phyloP scores from a whole-genome alignment of 1,284 basidiomycete species.

The Ustilago crameri region DNA sequence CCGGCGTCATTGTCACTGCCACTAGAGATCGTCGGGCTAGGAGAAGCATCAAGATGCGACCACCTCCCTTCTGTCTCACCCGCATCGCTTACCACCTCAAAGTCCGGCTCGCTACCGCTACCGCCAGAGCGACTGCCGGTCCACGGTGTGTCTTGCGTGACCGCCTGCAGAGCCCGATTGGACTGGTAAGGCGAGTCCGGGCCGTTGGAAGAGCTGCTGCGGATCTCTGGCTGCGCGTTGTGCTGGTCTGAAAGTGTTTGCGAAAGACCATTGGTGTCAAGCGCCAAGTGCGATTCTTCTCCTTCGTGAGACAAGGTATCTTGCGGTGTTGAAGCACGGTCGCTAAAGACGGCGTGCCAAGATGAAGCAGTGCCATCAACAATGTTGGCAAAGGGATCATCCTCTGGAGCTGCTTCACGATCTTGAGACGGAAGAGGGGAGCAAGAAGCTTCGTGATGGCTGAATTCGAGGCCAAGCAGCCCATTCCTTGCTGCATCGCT shows the following conservation, averaged over 20 bases:
- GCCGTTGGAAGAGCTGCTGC: background rate
- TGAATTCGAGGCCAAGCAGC: conserved; percentile 28
- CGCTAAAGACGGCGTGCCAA: conserved; percentile 41
- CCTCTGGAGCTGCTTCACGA: too few species aligned
- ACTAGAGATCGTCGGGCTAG: conserved; percentile 38
- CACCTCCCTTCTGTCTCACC: conserved; percentile 27
- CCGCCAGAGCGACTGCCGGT: conserved; percentile 7
- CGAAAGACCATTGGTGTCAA: conserved; percentile 43
- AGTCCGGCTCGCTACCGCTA: conserved; percentile 27
- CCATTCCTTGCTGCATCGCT: conserved; percentile 21
- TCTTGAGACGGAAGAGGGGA: background rate
- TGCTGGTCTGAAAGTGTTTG: conserved; percentile 45
- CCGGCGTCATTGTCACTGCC: conserved; percentile 23
- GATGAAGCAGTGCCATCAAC: conserved; percentile 37
- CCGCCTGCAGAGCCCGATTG: conserved; percentile 21
- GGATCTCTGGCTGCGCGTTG: conserved; percentile 14
- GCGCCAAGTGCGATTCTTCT: conserved; percentile 11
- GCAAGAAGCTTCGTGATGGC: background rate
- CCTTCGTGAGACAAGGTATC: conserved; percentile 8
- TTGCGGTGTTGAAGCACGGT: conserved; percentile 3
- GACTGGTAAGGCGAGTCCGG: conserved; percentile 28
- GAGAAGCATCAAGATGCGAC: conserved; percentile 26
- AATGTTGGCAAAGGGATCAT: conserved; percentile 29
- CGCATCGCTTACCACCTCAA: conserved; percentile 38
- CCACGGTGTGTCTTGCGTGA: background rate